Conservation (phyloP, 73 alveolate genomes). For the Paramecium octaurelia region DNA sequence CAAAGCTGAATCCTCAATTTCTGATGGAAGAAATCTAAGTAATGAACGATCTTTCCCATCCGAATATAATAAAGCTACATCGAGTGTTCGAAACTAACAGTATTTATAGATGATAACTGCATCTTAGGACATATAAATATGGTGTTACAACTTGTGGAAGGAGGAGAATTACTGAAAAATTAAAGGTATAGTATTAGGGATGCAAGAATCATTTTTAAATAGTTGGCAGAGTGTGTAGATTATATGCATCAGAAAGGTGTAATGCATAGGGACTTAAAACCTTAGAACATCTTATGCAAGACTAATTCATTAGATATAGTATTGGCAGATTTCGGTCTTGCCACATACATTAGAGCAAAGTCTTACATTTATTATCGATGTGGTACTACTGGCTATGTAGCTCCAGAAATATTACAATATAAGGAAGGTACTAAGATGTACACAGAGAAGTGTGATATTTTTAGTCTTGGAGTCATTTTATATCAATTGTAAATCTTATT, state of each 20-base stretch:
- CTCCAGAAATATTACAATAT: slow-evolving; percentile 50
- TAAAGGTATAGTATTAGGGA: neutral
- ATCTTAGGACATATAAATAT: neutral
- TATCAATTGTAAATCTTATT: neutral
- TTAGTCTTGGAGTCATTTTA: slow-evolving; percentile 12
- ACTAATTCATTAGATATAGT: neutral
- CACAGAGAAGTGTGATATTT: slow-evolving; percentile 9
- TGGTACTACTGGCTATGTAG: slow-evolving; percentile 60
- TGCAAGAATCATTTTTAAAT: neutral
- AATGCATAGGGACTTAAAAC: slow-evolving; percentile 31
- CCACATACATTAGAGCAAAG: neutral
- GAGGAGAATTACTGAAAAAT: neutral
- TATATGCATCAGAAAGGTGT: slow-evolving; percentile 47
- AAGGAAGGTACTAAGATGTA: slow-evolving; percentile 29
- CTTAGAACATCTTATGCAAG: neutral
- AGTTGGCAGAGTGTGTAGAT: neutral
- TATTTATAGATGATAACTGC: neutral
- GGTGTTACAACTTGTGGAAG: neutral
- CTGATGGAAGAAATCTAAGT: neutral
- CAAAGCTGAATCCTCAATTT: neutral
- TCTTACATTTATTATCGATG: neutral
- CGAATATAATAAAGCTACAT: neutral
- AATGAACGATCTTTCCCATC: neutral
- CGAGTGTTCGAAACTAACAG: slow-evolving; percentile 3
- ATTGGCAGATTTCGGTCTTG: slow-evolving; percentile 24